These are phyloP conservation scores for Scenedesmus sp. DNA, from an alignment of 163 green algal genomes.

Conservation along the genomic window DNA sequence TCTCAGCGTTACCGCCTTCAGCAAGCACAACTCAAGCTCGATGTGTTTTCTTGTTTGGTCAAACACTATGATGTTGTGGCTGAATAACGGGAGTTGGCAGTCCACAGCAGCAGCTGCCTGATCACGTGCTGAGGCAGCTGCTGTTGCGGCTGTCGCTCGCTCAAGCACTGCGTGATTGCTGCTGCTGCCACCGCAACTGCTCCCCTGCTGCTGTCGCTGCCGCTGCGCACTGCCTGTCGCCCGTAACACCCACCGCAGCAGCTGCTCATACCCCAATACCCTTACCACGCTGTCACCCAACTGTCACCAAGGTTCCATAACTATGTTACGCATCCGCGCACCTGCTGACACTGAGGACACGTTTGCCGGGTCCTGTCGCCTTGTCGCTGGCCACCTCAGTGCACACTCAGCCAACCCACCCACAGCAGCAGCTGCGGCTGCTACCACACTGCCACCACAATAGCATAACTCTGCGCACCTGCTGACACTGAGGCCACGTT, in stretches of 20 bases:
- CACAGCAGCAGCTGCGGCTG: neutral
- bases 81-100: neutral
- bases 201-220: neutral
- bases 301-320: neutral
- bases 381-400: conserved; percentile 89
- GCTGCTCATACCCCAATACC: neutral
- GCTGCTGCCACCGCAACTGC: neutral
- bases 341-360: conserved; percentile 96
- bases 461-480: conserved; percentile 11
- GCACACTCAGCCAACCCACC: conserved; percentile 57
- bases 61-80: no score
- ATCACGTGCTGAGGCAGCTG: conserved; percentile 63
- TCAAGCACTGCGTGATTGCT: neutral
- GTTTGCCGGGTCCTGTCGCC: conserved; percentile 85
- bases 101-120: neutral
- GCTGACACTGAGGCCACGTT: conserved; percentile 98
- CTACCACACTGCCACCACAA: neutral
- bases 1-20: conserved; percentile 76
- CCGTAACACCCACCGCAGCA: neutral
- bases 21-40: neutral
- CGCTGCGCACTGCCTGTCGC: neutral
- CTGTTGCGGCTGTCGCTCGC: neutral
- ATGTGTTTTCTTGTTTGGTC: no score
- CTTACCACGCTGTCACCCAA: no score
- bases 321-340: neutral